phyloP scores from a whole-genome alignment of 306 rosid species.

The cucumber (Cucumis sativus) region DNA sequence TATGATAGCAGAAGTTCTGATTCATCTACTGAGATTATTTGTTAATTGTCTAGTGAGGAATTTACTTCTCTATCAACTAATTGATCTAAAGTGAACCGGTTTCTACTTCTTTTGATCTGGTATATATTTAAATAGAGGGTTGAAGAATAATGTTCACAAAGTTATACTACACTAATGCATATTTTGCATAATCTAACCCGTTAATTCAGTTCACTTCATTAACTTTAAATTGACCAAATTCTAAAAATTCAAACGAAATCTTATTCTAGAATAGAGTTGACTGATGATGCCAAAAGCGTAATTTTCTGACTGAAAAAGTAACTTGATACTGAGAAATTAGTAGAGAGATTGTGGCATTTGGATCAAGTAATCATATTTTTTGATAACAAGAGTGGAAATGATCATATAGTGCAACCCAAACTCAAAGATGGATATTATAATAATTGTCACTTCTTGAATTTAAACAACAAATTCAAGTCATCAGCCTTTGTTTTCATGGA shows the following conservation, averaged over 20 bases:
- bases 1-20: too few relatives aligned
- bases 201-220: background rate
- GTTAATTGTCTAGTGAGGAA: too few relatives aligned
- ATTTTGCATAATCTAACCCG: too few relatives aligned
- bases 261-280: background rate
- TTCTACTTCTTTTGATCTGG: background rate
- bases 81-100: background rate
- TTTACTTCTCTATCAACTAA: background rate
- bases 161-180: too few relatives aligned
- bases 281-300: background rate
- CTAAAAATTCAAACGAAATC: background rate
- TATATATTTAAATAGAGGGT: background rate
- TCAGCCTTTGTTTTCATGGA: background rate
- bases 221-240: background rate
- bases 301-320: background rate
- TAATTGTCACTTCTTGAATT: slow-evolving; percentile 1
- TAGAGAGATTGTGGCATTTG: background rate
- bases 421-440: slow-evolving; percentile 19
- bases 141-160: background rate
- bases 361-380: background rate
- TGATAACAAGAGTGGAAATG: background rate
- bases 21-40: too few relatives aligned
- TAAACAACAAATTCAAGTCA: slow-evolving; percentile 6
- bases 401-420: slow-evolving; percentile 2
- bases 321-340: background rate